These are phyloP conservation scores for Metroxylon sagu DNA, from an alignment of 176 grass and related monocot species.

Conservation along the genomic window DNA sequence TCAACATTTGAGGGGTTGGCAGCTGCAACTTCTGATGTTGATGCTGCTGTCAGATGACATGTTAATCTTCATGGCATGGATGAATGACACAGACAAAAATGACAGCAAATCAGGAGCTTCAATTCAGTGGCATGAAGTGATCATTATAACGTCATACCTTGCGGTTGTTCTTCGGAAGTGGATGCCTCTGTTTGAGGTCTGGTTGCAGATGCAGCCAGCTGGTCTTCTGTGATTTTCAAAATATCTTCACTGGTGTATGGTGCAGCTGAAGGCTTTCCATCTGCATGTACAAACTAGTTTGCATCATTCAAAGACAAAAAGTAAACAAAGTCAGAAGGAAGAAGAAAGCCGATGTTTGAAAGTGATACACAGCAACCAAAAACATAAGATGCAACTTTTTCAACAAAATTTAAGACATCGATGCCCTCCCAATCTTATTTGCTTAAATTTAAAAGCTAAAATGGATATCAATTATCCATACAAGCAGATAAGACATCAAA, in stretches of 20 bases:
- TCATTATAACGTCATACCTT: constrained; percentile 29
- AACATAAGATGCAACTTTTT: too few species aligned
- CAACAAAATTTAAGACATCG: too few species aligned
- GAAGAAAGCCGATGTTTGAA: too few species aligned
- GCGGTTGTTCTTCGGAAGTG: constrained; percentile 22
- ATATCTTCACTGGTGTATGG: constrained; percentile 77
- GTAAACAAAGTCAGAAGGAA: not conserved
- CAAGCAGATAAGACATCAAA: not conserved
- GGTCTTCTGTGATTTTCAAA: constrained; percentile 77
- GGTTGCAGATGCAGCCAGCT: constrained; percentile 49
- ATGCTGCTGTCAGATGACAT: constrained; percentile 14
- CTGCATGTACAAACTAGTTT: constrained; percentile 20
- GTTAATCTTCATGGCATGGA: not conserved
- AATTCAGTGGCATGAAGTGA: constrained; percentile 1
- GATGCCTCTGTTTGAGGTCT: constrained; percentile 28
- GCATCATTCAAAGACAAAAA: not conserved
- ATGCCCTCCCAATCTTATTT: not conserved
- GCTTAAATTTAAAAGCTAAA: not conserved
- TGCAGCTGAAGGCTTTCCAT: constrained; percentile 41
- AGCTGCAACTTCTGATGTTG: constrained; percentile 22
- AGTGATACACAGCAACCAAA: too few species aligned
- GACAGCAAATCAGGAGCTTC: not conserved
- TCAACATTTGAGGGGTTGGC: constrained; percentile 10
- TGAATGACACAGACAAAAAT: not conserved
- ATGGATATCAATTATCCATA: not conserved